Evolutionary conservation across 495 filamentous ascomycete species (phyloP), one percentile per base, ranked within the genome.

Genomic region (Lasiosphaeriaceae sp.): DNA sequence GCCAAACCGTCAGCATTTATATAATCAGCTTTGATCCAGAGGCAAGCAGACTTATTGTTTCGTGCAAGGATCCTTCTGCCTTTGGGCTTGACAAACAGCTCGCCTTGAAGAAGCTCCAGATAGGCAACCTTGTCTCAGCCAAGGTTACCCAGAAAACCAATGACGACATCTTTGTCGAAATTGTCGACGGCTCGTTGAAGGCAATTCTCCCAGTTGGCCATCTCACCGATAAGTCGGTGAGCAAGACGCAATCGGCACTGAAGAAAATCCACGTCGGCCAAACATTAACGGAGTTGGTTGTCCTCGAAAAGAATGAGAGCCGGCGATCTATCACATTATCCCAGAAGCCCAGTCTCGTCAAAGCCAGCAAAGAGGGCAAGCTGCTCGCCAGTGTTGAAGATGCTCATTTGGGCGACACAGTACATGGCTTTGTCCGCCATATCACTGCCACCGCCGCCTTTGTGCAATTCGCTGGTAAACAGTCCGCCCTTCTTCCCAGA

Each of bases 1-100:
- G 95, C 1, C 94, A 98, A 67, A 91, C 94, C 17, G 86, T 98
- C 58, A 96, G 82, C 70, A 88, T 96, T 31, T 86, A 89, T 61
- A 84, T 94, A 20, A 61, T 94, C 43, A 88, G 86, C 58, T 85
- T 97, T 35, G 87, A 96, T 70, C 71, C 82, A 0, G 79, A 86
- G 48, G 80, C 80, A 39, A 75, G 77, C 56, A 86, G 86, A 61
- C 83, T 98, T 63, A 84, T 86, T 44, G 89, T 98, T 44, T 96
- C 93, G 35, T 97, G 95, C 82, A 96, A 92, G 75, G 90, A 96
- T 59, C 88, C 90, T 2, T 83, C 83, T 16, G 79, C 80, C 0
- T 92, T 91, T 63, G 87, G 86, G 16, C 77, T 86, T 11, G 83
- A 85, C 39, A 90, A 93, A 63, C 85, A 90, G 64, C 78, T 81